Evolutionary conservation across 805 yeast species (phyloP), one percentile per base, ranked within the genome.

Genomic region (Dipodascus albidus): DNA sequence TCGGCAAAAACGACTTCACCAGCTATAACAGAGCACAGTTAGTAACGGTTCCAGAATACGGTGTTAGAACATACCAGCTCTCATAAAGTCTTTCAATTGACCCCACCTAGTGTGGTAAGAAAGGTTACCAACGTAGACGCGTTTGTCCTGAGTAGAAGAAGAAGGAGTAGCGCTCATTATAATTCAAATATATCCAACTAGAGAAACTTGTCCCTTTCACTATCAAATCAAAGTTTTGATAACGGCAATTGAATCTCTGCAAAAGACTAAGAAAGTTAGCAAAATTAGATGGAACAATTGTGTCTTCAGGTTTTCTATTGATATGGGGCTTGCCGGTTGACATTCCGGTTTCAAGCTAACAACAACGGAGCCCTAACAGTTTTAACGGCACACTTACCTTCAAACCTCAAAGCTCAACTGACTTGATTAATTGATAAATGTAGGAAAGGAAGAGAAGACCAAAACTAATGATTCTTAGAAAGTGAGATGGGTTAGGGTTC

Each of bases 1-100:
- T 89, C 96, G 2, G 96, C 95, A 58, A 87, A 78, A 20, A 82
- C 75, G 53, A 89, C 84, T 24, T 74, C 77, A 48, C 89, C 89
- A 47, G 77, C 76, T 58, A 64, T 11, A 38, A 38, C 17, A 27
- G 33, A 27, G 33, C n/a, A n/a, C 38, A 31, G 17, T 38, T 38
- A 38, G 20, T 11, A 17, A 11, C 6, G 20, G 44, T 3, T 38
- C 8, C 14, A 14, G 20, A 38, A 38, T 38, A 38, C 14, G 15
- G 20, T 9, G 6, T n/a, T n/a, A 38, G n/a, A 4, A 38, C 44
- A 6, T 38, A 38, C 44, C 44, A n/a, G 44, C 62, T 35, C 64
- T 54, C 70, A 68, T 67, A 54, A 67, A 65, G 31, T 68, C 72
- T 57, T 69, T 67, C 50, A 70, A 58, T 23, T 72, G 67, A 50